Conservation (phyloP, 768 basidiomycete species). For the Cystobasidium tubakii region DNA sequence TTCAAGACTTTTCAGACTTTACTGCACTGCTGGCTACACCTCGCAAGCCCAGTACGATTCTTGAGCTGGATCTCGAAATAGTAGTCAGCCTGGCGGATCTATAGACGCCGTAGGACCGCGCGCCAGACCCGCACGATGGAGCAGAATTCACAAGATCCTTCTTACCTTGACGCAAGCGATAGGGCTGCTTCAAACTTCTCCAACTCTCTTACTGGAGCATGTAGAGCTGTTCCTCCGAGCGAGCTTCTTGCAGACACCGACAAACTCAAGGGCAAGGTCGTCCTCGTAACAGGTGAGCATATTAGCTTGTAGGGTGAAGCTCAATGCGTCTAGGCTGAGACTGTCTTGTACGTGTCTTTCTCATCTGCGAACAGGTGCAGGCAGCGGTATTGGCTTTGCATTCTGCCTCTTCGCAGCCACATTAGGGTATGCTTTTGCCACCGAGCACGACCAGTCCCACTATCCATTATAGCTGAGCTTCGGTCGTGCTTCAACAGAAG, state of each 20-base stretch:
- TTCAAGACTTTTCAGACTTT: too few species aligned
- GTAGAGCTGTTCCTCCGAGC: conserved; percentile 15
- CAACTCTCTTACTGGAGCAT: background rate
- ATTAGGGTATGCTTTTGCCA: conserved; percentile 8
- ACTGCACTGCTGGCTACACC: too few species aligned
- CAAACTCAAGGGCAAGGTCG: conserved; percentile 26
- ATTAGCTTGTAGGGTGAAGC: too few species aligned
- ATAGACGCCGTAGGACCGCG: too few species aligned
- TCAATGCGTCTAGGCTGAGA: background rate
- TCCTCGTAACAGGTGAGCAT: conserved; percentile 29
- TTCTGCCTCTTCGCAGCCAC: conserved; percentile 18
- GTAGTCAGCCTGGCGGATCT: background rate
- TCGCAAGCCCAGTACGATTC: too few species aligned
- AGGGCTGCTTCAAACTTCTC: background rate
- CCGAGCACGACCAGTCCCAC: background rate
- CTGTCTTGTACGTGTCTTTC: background rate
- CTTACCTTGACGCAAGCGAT: background rate
- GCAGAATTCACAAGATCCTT: background rate
- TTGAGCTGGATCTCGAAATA: too few species aligned
- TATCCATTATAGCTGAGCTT: background rate
- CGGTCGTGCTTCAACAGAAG: background rate
- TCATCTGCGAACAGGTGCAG: conserved; percentile 31
- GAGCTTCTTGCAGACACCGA: conserved; percentile 17
- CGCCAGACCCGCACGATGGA: background rate
- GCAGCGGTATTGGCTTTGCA: conserved; percentile 19